phyloP scores from a whole-genome alignment of 352 stramenopile species.

The Albugo candida region DNA sequence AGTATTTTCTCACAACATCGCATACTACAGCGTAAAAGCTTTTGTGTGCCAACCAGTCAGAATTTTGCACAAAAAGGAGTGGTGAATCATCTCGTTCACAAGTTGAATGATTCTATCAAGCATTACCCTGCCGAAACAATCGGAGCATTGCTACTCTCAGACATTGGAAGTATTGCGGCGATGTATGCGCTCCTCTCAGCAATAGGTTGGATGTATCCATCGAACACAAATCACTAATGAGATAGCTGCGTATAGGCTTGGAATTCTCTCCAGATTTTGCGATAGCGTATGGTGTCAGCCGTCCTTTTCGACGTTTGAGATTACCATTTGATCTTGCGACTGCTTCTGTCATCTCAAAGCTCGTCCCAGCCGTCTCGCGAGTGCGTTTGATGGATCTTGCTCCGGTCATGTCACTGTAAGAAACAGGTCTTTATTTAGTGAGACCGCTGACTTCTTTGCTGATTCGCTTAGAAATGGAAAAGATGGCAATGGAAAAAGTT shows the following conservation, averaged over 20 bases:
- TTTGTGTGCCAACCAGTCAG: background rate
- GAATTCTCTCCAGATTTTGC: slow-evolving; percentile 75
- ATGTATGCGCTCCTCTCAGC: slow-evolving; percentile 58
- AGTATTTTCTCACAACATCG: no score
- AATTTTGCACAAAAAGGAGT: slow-evolving; percentile 9
- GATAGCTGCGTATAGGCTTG: slow-evolving; percentile 13
- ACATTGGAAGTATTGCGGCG: slow-evolving; percentile 59
- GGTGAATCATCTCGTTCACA: slow-evolving; percentile 42
- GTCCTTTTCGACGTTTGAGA: slow-evolving; percentile 60
- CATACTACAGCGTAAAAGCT: no score
- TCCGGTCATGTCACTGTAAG: slow-evolving; percentile 32
- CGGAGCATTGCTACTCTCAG: slow-evolving; percentile 51
- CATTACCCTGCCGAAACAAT: slow-evolving; percentile 54
- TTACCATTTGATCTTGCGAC: slow-evolving; percentile 55
- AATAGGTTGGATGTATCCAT: slow-evolving; percentile 14
- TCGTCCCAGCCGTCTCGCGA: slow-evolving; percentile 49
- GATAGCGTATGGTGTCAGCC: slow-evolving; percentile 61
- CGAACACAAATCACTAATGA: background rate
- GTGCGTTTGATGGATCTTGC: slow-evolving; percentile 51
- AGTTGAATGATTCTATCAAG: slow-evolving; percentile 62
- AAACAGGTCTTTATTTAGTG: background rate
- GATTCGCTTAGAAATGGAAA: background rate
- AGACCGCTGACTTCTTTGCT: background rate
- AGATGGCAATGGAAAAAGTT: background rate
- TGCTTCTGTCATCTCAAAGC: slow-evolving; percentile 38